Evolutionary conservation across 768 basidiomycete genomes (phyloP), one percentile per base, ranked within the genome.

Genomic region (Termitomyces sp.): DNA sequence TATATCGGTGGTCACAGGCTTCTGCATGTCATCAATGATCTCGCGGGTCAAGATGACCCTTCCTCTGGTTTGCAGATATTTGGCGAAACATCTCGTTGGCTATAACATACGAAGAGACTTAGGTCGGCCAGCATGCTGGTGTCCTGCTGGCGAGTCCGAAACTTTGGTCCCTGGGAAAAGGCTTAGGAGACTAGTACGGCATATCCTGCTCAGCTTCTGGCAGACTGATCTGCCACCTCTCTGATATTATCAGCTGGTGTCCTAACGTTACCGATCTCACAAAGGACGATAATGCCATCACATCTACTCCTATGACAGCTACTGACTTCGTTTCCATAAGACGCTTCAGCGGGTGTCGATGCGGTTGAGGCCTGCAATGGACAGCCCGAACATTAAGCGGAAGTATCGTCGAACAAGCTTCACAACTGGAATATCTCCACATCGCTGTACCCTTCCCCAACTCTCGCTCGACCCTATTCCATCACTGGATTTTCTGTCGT

Each of bases 41-140:
- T 62, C 53, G 58, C n/a, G 17, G 27, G 37, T 56, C 10, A 55
- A 49, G 40, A 32, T 59, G 23, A 17, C 49, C 23, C 49, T 62
- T 7, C 54, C 57, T 3, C n/a, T 57, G 35, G 55, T 59, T 19
- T 62, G 61, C 45, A 51, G 23, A 28, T 40, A 45, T 6, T 59
- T n/a, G 61, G 58, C n/a, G 58, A 55, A 14, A 44, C 17, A 44
- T 55, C 19, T 32, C 61, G 8, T 43, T 50, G 14, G 32, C 25
- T 19, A 40, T 59, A 27, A 28, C 28, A 16, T 62, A 62, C 34
- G 58, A 59, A 50, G 55, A 59, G 27, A 34, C 59, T 9, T 32
- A 59, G 28, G 51, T 57, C 21, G 61, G 55, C 16, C 32, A 28
- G 32, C 57, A 52, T 34, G 28, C 34, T 7, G 30, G 42, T 17